Percentiles rank a stretch among this genome's conserved stretches.
Conservation (phyloP, 306 rosid genomes). For the Amphicarpaea edgeworthii region DNA sequence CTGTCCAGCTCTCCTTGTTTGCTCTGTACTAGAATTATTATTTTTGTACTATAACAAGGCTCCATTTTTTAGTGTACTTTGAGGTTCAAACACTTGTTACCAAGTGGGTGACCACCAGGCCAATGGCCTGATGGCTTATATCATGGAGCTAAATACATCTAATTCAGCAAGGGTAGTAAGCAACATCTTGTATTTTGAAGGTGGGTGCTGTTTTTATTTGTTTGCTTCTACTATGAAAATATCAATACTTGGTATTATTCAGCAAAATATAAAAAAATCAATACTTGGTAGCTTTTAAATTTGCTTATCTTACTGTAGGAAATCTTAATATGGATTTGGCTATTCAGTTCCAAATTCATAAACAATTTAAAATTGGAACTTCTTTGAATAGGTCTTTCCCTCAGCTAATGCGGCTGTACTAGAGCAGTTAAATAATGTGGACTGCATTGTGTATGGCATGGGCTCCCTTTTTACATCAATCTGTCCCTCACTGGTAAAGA, state of each 20-base stretch:
- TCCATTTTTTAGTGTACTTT: slow-evolving; percentile 15
- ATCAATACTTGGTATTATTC: too few relatives aligned
- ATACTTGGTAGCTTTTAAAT: slow-evolving; percentile 11
- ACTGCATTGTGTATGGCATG: slow-evolving; percentile 94
- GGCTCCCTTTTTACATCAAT: slow-evolving; percentile 94
- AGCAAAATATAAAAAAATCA: too few relatives aligned
- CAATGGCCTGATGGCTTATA: slow-evolving; percentile 25
- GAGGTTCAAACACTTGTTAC: slow-evolving; percentile 18
- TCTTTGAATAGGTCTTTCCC: slow-evolving; percentile 80
- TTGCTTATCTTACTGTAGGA: neutral
- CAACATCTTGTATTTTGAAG: slow-evolving; percentile 29
- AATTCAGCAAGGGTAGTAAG: neutral
- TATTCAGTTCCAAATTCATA: slow-evolving; percentile 34
- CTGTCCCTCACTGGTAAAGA: slow-evolving; percentile 90
- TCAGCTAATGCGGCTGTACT: slow-evolving; percentile 69
- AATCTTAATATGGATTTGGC: slow-evolving; percentile 35
- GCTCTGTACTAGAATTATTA: slow-evolving; percentile 3
- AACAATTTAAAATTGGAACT: slow-evolving; percentile 11
- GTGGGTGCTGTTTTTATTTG: slow-evolving; percentile 19
- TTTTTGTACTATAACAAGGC: slow-evolving; percentile 12
- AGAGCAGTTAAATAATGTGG: slow-evolving; percentile 77
- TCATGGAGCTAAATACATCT: slow-evolving; percentile 6
- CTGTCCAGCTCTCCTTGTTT: slow-evolving; percentile 15
- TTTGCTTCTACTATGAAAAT: slow-evolving; percentile 14
- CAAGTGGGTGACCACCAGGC: slow-evolving; percentile 5